Percentiles rank a stretch among this genome's conserved stretches.
phyloP scores from a whole-genome alignment of 371 early-diverging fungal species.

The Mucor saturninus region DNA sequence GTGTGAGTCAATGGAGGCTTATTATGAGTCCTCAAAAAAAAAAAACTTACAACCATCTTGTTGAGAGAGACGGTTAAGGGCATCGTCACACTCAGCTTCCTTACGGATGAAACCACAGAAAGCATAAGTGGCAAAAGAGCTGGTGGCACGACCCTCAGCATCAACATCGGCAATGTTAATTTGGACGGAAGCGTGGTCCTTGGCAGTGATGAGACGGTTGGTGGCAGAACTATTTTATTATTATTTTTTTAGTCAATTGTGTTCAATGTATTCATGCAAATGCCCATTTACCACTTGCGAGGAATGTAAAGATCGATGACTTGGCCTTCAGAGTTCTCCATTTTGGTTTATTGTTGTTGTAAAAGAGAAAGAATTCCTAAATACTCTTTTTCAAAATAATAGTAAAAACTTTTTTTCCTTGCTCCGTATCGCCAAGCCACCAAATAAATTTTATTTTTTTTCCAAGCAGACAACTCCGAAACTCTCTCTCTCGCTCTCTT shows the following conservation, averaged over 20 bases:
- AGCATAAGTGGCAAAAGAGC: slow-evolving; percentile 86
- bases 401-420: not conserved
- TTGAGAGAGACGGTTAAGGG: slow-evolving; percentile 95
- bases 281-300: slow-evolving; percentile 83
- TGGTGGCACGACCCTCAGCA: slow-evolving; percentile 81
- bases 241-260: no score
- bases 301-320: slow-evolving; percentile 94
- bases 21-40: not conserved
- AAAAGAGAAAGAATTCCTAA: slow-evolving; percentile 14
- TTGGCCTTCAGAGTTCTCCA: slow-evolving; percentile 76
- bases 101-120: slow-evolving; percentile 93
- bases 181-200: slow-evolving; percentile 99
- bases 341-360: slow-evolving; percentile 29
- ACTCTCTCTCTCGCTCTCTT: not conserved
- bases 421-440: slow-evolving; percentile 6
- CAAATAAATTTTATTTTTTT: not conserved
- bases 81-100: slow-evolving; percentile 94
- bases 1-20: not conserved
- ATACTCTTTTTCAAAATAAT: not conserved
- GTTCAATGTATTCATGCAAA: not conserved
- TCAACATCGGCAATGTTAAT: slow-evolving; percentile 97
- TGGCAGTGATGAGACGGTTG: slow-evolving; percentile 59
- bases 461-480: not conserved
- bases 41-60: slow-evolving; percentile 76
- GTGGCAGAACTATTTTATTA: slow-evolving; percentile 48